Conservation (phyloP, 352 stramenopile genomes). For the Pythium monospermum region DNA sequence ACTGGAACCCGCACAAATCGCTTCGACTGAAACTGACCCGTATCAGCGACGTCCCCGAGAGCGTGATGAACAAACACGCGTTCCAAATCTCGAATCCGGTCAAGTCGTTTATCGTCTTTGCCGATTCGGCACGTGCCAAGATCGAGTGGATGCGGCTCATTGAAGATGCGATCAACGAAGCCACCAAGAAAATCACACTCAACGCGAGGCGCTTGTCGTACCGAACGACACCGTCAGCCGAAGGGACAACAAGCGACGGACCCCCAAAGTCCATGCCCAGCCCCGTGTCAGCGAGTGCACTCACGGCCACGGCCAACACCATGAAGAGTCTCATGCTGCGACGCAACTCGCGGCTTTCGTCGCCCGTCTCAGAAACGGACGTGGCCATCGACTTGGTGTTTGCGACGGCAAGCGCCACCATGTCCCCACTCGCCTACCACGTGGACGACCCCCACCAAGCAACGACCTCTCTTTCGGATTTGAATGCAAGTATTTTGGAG, state of each 20-base stretch:
- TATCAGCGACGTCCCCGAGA: constrained; percentile 72
- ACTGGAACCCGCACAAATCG: constrained; percentile 84
- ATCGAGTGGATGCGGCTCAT: constrained; percentile 81
- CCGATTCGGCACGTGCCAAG: constrained; percentile 58
- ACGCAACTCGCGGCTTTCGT: constrained; percentile 40
- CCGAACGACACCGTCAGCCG: neutral
- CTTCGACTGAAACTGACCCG: constrained; percentile 78
- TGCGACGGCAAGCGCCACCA: neutral
- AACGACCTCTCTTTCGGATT: no score
- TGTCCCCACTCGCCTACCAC: constrained; percentile 1
- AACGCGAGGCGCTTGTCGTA: constrained; percentile 65
- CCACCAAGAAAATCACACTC: constrained; percentile 70
- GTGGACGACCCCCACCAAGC: no score
- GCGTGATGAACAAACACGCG: constrained; percentile 60
- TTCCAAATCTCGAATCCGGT: constrained; percentile 85
- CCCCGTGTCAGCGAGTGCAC: constrained; percentile 4
- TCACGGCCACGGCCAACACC: constrained; percentile 24
- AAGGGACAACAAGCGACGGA: neutral
- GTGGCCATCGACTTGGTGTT: neutral
- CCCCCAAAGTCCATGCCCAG: neutral
- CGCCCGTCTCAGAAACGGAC: constrained; percentile 20
- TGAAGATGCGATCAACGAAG: constrained; percentile 65
- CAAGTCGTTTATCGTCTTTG: constrained; percentile 83
- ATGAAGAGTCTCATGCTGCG: constrained; percentile 60
- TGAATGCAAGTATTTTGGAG: no score